Conservation (phyloP, 192 early-diverging fungal species). For the Anaeromyces robustus region DNA sequence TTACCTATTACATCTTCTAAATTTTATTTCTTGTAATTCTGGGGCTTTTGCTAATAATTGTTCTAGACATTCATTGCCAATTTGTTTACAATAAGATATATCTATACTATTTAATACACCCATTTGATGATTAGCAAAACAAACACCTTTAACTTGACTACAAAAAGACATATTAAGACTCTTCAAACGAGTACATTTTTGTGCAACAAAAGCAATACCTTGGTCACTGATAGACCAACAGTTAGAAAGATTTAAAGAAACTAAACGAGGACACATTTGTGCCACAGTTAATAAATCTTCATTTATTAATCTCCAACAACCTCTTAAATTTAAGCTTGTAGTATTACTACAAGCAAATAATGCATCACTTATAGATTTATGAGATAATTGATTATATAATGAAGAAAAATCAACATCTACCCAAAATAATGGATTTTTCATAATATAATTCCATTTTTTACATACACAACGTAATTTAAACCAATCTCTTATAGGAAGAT, state of each 20-base stretch:
- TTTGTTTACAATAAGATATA: constrained; percentile 29
- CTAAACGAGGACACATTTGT: constrained; percentile 20
- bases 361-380: constrained; percentile 4
- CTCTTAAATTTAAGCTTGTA: constrained; percentile 11
- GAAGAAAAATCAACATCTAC: constrained; percentile 10
- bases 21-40: constrained; percentile 14
- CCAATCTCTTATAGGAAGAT: constrained; percentile 1
- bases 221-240: constrained; percentile 38
- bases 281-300: constrained; percentile 14
- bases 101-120: constrained; percentile 13
- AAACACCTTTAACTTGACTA: constrained; percentile 24
- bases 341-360: constrained; percentile 7
- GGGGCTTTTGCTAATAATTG: constrained; percentile 18
- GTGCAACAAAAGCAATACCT: constrained; percentile 15
- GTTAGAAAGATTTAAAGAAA: constrained; percentile 17
- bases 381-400: constrained; percentile 10
- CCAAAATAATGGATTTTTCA: constrained; percentile 18
- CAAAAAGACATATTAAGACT: constrained; percentile 28
- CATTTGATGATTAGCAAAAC: constrained; percentile 23
- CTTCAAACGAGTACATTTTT: constrained; percentile 6
- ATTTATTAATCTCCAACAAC: constrained; percentile 24
- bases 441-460: constrained; percentile 13
- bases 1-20: constrained; percentile 18
- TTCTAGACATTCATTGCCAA: constrained; percentile 27
- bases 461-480: neutral